phyloP scores from a whole-genome alignment of 352 stramenopile species.

The Phytophthora palmivora region DNA sequence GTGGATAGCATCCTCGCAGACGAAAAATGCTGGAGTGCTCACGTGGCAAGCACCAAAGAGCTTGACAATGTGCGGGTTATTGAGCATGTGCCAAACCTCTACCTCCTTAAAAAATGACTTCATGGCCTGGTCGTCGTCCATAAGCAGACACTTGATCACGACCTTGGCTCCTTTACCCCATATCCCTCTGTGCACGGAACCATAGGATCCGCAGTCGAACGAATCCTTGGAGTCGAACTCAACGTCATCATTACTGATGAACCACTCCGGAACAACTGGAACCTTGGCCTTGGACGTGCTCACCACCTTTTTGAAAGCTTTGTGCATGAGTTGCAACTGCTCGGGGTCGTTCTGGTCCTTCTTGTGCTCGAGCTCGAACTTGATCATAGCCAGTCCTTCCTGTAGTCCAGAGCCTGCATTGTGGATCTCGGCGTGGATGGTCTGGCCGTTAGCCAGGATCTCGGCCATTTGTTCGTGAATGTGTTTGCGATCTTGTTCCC shows the following conservation, averaged over 20 bases:
- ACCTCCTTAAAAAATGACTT: constrained; percentile 42
- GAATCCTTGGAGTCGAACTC: constrained; percentile 20
- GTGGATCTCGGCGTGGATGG: constrained; percentile 22
- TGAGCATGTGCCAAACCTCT: constrained; percentile 42
- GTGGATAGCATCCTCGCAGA: constrained; percentile 48
- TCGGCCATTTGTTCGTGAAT: constrained; percentile 29
- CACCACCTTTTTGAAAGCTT: constrained; percentile 26
- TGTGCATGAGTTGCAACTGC: constrained; percentile 34
- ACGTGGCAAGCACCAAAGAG: constrained; percentile 55
- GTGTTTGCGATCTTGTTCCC: constrained; percentile 28
- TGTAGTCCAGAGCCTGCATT: constrained; percentile 6
- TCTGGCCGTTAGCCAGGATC: constrained; percentile 28
- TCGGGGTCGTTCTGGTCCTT: constrained; percentile 24
- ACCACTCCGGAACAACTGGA: constrained; percentile 21
- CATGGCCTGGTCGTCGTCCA: constrained; percentile 23
- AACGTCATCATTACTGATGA: constrained; percentile 35
- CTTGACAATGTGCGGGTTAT: constrained; percentile 46
- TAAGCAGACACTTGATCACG: constrained; percentile 47
- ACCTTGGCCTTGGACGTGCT: constrained; percentile 15
- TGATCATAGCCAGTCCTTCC: constrained; percentile 29
- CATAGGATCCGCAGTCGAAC: constrained; percentile 37
- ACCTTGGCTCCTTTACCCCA: constrained; percentile 40
- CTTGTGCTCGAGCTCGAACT: constrained; percentile 28
- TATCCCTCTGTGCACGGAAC: constrained; percentile 35
- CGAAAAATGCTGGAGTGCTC: constrained; percentile 37